These are phyloP conservation scores for Lobosporangium transversale DNA, from an alignment of 192 early-diverging fungal species.

Conservation along the genomic window DNA sequence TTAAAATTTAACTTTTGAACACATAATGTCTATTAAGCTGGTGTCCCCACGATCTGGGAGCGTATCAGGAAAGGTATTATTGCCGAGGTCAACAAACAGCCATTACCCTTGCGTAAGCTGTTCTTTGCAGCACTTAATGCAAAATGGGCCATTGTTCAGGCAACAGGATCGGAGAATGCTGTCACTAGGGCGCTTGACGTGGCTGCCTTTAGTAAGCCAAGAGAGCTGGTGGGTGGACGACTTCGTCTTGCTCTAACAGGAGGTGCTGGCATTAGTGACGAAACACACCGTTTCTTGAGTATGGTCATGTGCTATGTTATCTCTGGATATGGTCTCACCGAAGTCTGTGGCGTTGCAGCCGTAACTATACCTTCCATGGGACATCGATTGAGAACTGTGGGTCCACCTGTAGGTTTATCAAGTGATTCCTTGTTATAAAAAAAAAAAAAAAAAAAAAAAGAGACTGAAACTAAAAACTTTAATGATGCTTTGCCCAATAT, in stretches of 20 bases:
- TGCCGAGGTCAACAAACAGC: conserved; percentile 58
- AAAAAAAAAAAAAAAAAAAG: no score
- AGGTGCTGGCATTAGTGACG: conserved; percentile 76
- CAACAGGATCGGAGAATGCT: conserved; percentile 53
- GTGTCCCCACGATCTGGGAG: conserved; percentile 84
- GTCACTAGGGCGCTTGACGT: conserved; percentile 65
- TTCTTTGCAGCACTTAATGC: conserved; percentile 67
- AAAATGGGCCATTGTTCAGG: conserved; percentile 60
- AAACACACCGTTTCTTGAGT: conserved; percentile 77
- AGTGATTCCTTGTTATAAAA: no score
- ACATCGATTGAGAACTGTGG: conserved; percentile 60
- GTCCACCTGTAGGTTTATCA: conserved; percentile 62
- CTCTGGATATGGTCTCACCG: conserved; percentile 81
- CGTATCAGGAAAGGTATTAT: conserved; percentile 78
- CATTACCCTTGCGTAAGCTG: conserved; percentile 58
- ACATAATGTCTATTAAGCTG: conserved; percentile 37
- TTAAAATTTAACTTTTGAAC: neutral
- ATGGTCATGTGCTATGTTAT: conserved; percentile 69
- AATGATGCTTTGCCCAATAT: no score
- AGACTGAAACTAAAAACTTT: no score
- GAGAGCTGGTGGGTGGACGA: conserved; percentile 73
- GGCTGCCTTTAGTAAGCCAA: conserved; percentile 70
- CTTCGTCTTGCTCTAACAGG: conserved; percentile 71
- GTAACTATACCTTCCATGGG: conserved; percentile 58
- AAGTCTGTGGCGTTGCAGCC: conserved; percentile 65